phyloP scores from a whole-genome alignment of 345 rosid species.

The Camelina laxa region DNA sequence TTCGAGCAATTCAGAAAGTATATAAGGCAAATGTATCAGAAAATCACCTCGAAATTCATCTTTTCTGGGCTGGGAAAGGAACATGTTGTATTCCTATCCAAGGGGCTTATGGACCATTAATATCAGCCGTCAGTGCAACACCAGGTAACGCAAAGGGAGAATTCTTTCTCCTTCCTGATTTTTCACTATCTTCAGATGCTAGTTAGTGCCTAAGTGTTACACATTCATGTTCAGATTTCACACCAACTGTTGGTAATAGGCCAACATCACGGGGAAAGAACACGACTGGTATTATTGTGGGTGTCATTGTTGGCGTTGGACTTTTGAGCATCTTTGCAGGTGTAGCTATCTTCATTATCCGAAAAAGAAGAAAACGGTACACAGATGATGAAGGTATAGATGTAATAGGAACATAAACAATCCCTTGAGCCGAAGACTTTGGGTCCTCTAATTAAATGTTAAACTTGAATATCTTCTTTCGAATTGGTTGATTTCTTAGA shows the following conservation, averaged over 20 bases:
- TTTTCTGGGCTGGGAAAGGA: slow-evolving; percentile 47
- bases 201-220: background rate
- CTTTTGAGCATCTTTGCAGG: slow-evolving; percentile 38
- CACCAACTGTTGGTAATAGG: slow-evolving; percentile 57
- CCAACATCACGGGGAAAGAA: slow-evolving; percentile 39
- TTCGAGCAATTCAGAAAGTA: slow-evolving; percentile 34
- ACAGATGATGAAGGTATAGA: slow-evolving; percentile 58
- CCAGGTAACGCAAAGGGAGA: slow-evolving; percentile 46
- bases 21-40: slow-evolving; percentile 36
- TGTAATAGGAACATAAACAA: background rate
- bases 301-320: slow-evolving; percentile 30
- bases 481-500: background rate
- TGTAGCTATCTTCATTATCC: slow-evolving; percentile 40
- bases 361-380: slow-evolving; percentile 41
- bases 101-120: slow-evolving; percentile 42
- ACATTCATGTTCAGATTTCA: slow-evolving; percentile 52
- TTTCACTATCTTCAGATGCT: background rate
- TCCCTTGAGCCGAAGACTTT: background rate
- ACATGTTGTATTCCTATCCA: slow-evolving; percentile 44
- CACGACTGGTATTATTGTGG: slow-evolving; percentile 41
- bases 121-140: slow-evolving; percentile 60
- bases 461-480: slow-evolving; percentile 13
- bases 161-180: background rate
- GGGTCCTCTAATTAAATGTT: background rate
- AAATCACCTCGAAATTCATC: slow-evolving; percentile 41